Evolutionary conservation across 2,329 filamentous ascomycete genomes (phyloP), one percentile per base, ranked within the genome.

Genomic region (Venturiaceae sp.): DNA sequence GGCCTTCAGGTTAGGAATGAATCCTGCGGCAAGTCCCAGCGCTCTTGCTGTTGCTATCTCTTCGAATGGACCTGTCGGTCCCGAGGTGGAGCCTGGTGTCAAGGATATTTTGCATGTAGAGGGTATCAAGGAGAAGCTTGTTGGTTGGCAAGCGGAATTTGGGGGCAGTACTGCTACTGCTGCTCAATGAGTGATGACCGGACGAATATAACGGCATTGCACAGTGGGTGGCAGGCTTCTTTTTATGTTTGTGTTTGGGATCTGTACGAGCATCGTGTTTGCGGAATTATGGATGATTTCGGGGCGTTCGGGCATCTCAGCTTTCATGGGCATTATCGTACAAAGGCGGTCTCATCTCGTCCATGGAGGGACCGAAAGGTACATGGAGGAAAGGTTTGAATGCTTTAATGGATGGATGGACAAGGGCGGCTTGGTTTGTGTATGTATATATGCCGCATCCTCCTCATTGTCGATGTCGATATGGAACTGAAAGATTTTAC

Each of bases 71-170:
- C 21, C 32, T 4, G 32, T 13, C 9, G 13, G 13, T 23, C n/a
- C n/a, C 14, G 37, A 44, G 37, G 36, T 21, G 89, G 95, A 72
- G 53, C 33, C 33, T 14, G 37, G 53, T 30, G 53, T 95, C 89
- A 95, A 95, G 89, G 90, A 95, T 69, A 80, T 84, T 64, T 73
- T 95, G 69, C 92, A 87, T 61, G 81, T 87, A 62, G 85, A 91
- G 69, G 44, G 44, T 3, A 13, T 50, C 14, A n/a, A 26, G 13
- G 44, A 50, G 44, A 23, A 50, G 5, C 80, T 95, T 66, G 82
- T 92, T 64, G 87, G 88, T 66, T 95, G 90, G 90, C 90, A 95
- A 74, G 86, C 87, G 63, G 82, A 88, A 66, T 91, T 75, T 69
- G 78, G 79, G 46, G 78, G 44, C 6, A 26, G 44, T 8, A 26